phyloP scores from a whole-genome alignment of 2,329 filamentous ascomycete species.

The Beauveria rudraprayagi region DNA sequence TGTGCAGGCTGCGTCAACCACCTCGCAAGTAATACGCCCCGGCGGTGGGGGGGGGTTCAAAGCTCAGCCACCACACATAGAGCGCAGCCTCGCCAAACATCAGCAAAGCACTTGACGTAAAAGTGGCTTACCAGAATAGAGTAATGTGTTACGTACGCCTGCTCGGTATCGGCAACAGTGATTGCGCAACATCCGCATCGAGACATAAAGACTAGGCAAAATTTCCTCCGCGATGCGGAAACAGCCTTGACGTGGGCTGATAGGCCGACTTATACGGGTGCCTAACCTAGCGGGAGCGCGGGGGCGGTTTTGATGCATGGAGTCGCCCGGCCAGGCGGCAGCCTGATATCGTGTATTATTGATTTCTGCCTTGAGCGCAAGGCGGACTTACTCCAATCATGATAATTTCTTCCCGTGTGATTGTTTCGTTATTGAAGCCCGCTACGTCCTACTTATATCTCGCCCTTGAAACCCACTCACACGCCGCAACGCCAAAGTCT shows the following conservation, averaged over 20 bases:
- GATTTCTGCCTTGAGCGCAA: neutral
- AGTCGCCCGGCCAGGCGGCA: neutral
- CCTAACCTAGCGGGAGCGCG: neutral
- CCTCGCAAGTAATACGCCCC: neutral
- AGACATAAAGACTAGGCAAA: neutral
- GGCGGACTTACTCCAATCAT: neutral
- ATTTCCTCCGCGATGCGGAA: neutral
- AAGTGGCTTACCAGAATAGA: neutral
- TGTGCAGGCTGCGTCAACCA: neutral
- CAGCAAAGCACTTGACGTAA: neutral
- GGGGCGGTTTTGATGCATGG: neutral
- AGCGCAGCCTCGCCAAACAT: no score
- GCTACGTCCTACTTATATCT: neutral
- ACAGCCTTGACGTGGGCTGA: neutral
- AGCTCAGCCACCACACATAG: neutral
- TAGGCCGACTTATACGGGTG: constrained; percentile 2
- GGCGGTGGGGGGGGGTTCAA: neutral
- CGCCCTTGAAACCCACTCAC: no score
- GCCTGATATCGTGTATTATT: neutral
- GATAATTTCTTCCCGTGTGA: no score
- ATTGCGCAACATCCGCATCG: neutral
- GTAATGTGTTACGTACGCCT: neutral
- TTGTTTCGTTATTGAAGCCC: neutral
- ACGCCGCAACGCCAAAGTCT: neutral
- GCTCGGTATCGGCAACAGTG: neutral